These are phyloP conservation scores for Rhizopus stolonifer DNA, from an alignment of 371 early-diverging fungal species.

Conservation along the genomic window DNA sequence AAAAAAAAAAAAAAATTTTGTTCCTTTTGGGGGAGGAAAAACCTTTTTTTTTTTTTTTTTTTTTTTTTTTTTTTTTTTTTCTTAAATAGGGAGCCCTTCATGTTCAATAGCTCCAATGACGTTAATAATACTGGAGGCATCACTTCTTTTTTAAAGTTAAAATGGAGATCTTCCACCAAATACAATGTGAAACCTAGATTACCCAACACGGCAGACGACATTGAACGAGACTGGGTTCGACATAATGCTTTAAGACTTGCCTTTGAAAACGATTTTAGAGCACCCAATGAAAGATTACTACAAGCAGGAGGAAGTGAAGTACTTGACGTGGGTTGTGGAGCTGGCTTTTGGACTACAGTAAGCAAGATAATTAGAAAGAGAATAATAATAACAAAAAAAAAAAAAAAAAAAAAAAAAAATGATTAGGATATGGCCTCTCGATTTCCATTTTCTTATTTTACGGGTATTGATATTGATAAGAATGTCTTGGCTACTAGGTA, in stretches of 20 bases:
- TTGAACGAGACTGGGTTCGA: slow-evolving; percentile 44
- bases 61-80: neutral
- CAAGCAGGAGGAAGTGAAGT: slow-evolving; percentile 46
- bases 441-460: slow-evolving; percentile 44
- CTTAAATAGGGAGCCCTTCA: too few relatives aligned
- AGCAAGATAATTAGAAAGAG: slow-evolving; percentile 1
- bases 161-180: slow-evolving; percentile 27
- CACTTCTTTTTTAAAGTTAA: slow-evolving; percentile 21
- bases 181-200: slow-evolving; percentile 12
- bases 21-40: too few relatives aligned
- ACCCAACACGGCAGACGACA: slow-evolving; percentile 30
- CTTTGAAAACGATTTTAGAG: slow-evolving; percentile 46
- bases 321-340: slow-evolving; percentile 44
- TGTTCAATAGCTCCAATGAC: neutral
- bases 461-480: slow-evolving; percentile 45
- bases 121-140: neutral
- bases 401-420: neutral
- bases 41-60: too few relatives aligned
- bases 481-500: slow-evolving; percentile 37
- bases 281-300: slow-evolving; percentile 34
- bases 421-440: slow-evolving; percentile 43
- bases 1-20: too few relatives aligned
- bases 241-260: slow-evolving; percentile 44
- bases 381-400: neutral
- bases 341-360: slow-evolving; percentile 49